Percentiles rank a stretch among this genome's conserved stretches.
Evolutionary conservation across 768 basidiomycete genomes (phyloP).

Genomic region (Lanmaoa rubissima): DNA sequence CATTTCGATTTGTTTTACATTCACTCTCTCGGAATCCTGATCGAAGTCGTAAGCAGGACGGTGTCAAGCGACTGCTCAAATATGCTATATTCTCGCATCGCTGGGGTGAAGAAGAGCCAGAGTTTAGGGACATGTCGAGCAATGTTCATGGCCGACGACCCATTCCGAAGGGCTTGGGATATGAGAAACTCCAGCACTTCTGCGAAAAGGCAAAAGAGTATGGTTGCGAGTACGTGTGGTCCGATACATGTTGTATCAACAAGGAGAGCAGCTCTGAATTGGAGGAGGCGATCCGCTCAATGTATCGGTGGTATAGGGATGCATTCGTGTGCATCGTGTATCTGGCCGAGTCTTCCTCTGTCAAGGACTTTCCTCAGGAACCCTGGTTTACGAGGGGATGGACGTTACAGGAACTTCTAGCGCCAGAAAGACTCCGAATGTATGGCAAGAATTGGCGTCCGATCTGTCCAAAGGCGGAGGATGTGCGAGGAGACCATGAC

Average conservation of each 20-base stretch:
- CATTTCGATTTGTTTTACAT: neutral
- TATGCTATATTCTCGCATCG: constrained; percentile 21
- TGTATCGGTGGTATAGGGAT: constrained; percentile 15
- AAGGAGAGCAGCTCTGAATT: constrained; percentile 13
- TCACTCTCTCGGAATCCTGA: neutral
- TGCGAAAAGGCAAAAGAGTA: constrained; percentile 15
- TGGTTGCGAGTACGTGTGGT: constrained; percentile 21
- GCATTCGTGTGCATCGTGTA: constrained; percentile 14
- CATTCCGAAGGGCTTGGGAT: constrained; percentile 1
- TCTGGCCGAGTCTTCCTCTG: constrained; percentile 2
- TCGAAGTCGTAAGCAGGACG: neutral
- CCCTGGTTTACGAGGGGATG: constrained; percentile 15
- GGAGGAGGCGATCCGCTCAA: constrained; percentile 13
- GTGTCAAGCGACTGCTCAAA: constrained; percentile 5
- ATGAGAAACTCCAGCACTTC: constrained; percentile 10
- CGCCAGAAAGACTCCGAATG: constrained; percentile 6
- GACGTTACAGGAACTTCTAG: constrained; percentile 15
- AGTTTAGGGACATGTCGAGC: constrained; percentile 13
- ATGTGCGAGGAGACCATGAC: neutral
- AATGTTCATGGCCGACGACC: neutral
- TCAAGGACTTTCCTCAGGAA: constrained; percentile 2
- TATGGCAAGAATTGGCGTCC: constrained; percentile 13
- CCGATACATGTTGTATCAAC: constrained; percentile 22
- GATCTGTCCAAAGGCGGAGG: neutral
- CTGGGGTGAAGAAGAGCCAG: constrained; percentile 16